A percentile compares a stretch with the other conserved stretches of the same genome.
These are phyloP conservation scores for Hibiscus tridactylites DNA, from an alignment of 345 rosid species.

Conservation along the genomic window DNA sequence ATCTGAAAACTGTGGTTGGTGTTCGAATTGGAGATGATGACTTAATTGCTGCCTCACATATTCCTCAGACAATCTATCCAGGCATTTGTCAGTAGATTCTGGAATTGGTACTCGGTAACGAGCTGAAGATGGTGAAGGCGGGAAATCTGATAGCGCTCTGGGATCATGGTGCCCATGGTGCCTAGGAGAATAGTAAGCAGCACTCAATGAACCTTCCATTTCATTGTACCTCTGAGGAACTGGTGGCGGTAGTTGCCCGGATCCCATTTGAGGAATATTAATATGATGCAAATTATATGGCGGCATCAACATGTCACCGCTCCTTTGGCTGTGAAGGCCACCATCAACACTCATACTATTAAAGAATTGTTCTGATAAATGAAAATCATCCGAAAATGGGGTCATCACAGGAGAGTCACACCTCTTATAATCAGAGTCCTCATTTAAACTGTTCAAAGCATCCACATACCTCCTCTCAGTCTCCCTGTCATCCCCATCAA, in stretches of 20 bases:
- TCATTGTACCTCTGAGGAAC: constrained; percentile 62
- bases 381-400: constrained; percentile 29
- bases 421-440: constrained; percentile 53
- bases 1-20: constrained; percentile 51
- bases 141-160: constrained; percentile 52
- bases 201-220: constrained; percentile 66
- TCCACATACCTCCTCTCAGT: constrained; percentile 92
- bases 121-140: constrained; percentile 74
- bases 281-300: constrained; percentile 54
- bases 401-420: constrained; percentile 41
- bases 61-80: constrained; percentile 72
- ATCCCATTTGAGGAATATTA: constrained; percentile 34
- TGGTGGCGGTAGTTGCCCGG: constrained; percentile 35
- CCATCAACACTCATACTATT: constrained; percentile 48
- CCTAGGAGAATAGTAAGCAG: constrained; percentile 78
- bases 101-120: constrained; percentile 57
- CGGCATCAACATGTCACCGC: constrained; percentile 38
- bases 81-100: constrained; percentile 49
- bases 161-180: constrained; percentile 74
- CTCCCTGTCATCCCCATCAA: constrained; percentile 77
- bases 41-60: constrained; percentile 46
- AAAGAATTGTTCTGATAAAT: constrained; percentile 27
- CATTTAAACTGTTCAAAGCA: constrained; percentile 80
- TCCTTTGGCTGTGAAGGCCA: constrained; percentile 50
- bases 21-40: constrained; percentile 49